phyloP scores from a whole-genome alignment of 2,329 filamentous ascomycete genomes.

The Ophiocordyceps unilateralis region DNA sequence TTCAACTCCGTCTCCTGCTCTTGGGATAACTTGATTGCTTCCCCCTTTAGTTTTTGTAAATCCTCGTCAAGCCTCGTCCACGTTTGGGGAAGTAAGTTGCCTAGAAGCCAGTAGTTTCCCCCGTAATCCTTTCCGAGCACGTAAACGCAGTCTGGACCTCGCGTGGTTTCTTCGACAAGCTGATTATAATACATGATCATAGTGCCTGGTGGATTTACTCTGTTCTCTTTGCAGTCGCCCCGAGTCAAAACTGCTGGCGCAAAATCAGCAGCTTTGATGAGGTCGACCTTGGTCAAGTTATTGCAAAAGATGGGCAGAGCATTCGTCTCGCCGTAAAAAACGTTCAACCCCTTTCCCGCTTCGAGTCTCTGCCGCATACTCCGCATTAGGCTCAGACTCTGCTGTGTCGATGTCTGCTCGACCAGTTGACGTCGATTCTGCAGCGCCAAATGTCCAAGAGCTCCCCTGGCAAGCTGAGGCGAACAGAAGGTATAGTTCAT shows the following conservation, averaged over 20 bases:
- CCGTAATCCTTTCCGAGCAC: neutral
- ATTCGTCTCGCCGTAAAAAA: neutral
- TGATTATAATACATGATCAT: constrained; percentile 1
- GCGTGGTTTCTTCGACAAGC: neutral
- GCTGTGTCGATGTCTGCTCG: neutral
- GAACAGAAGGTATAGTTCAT: neutral
- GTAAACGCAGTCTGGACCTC: neutral
- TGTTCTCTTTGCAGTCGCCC: neutral
- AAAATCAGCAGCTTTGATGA: neutral
- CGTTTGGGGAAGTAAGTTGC: neutral
- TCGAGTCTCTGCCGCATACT: neutral
- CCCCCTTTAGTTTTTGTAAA: neutral
- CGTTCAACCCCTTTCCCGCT: neutral
- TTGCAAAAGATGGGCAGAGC: neutral
- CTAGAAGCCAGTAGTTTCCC: neutral
- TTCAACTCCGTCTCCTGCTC: too few species aligned
- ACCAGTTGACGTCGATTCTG: neutral
- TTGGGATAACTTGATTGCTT: too few species aligned
- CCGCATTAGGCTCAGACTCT: neutral
- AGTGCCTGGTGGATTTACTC: neutral
- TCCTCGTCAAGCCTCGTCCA: neutral
- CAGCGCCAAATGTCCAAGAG: neutral
- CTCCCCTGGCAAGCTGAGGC: neutral
- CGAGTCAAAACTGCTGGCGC: neutral
- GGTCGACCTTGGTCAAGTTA: constrained; percentile 1